A percentile compares a stretch with the other conserved stretches of the same genome.
Conservation (phyloP, 192 early-diverging fungal genomes). For the Linderina pennispora region DNA sequence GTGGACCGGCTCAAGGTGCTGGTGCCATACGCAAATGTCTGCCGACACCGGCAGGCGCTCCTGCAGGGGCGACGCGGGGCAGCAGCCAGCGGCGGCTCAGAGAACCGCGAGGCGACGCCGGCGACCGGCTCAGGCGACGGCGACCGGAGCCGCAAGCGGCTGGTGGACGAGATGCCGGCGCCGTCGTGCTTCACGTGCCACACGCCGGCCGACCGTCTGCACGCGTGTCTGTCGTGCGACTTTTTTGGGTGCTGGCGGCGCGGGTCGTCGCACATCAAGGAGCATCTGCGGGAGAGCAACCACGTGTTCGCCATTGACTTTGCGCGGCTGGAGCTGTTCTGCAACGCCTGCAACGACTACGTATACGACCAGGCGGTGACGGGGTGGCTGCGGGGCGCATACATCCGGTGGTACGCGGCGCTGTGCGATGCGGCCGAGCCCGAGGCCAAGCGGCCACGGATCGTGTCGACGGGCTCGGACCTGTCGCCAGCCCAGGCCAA, state of each 20-base stretch:
- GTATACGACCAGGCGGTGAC: constrained; percentile 74
- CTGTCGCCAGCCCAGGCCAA: constrained; percentile 25
- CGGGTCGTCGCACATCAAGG: constrained; percentile 4
- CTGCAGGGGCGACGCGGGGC: constrained; percentile 40
- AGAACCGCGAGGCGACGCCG: constrained; percentile 25
- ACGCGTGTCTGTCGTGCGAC: constrained; percentile 76
- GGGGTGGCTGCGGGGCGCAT: constrained; percentile 38
- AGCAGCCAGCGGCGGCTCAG: neutral
- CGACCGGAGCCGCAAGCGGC: constrained; percentile 46
- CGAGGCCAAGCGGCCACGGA: constrained; percentile 24
- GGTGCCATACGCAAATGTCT: constrained; percentile 40
- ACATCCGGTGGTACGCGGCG: constrained; percentile 40
- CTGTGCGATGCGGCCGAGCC: constrained; percentile 28
- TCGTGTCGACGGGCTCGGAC: constrained; percentile 21
- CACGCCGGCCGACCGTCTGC: constrained; percentile 56
- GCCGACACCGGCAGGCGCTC: constrained; percentile 41
- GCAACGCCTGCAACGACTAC: constrained; percentile 74
- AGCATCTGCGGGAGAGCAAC: constrained; percentile 12
- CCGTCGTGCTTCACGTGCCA: constrained; percentile 55
- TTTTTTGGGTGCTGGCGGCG: constrained; percentile 68
- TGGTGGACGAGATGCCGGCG: constrained; percentile 51
- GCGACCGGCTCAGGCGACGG: constrained; percentile 24
- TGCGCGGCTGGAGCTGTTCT: constrained; percentile 60
- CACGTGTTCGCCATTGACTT: constrained; percentile 69
- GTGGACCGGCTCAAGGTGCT: constrained; percentile 43